Evolutionary conservation across 208 protist genomes (phyloP).

Genomic region (Herpetomonas tarakana): DNA sequence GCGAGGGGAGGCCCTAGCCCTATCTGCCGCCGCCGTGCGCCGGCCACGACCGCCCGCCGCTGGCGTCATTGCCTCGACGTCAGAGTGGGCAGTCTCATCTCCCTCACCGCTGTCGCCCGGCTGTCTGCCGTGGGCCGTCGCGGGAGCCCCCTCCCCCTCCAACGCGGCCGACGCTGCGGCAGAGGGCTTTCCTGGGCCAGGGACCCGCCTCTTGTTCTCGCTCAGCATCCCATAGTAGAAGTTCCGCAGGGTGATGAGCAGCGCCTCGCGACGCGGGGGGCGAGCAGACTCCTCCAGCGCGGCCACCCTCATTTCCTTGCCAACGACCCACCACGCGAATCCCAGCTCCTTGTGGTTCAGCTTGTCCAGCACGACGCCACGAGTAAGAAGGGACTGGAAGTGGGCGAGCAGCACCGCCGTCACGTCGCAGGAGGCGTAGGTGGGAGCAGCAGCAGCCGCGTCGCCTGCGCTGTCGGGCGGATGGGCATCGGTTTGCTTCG

Average conservation of each 20-base stretch:
- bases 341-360: slow-evolving; percentile 79
- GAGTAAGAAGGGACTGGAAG: slow-evolving; percentile 71
- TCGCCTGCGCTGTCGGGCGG: background rate
- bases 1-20: too few species aligned
- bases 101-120: too few species aligned
- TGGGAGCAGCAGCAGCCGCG: background rate
- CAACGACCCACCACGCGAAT: slow-evolving; percentile 85
- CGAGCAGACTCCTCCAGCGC: slow-evolving; percentile 40
- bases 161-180: too few species aligned
- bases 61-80: too few species aligned
- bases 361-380: slow-evolving; percentile 78
- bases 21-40: too few species aligned
- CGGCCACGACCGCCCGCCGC: too few species aligned
- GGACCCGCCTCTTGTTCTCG: slow-evolving; percentile 15
- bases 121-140: too few species aligned
- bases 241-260: slow-evolving; percentile 67
- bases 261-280: slow-evolving; percentile 53
- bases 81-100: too few species aligned
- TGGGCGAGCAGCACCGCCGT: slow-evolving; percentile 58
- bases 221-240: slow-evolving; percentile 71
- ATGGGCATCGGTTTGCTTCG: background rate
- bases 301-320: slow-evolving; percentile 61
- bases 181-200: too few species aligned
- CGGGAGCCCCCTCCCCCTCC: too few species aligned
- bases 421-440: slow-evolving; percentile 27